These are phyloP conservation scores for Scenedesmus sp. DNA, from an alignment of 163 green algal genomes.

Conservation along the genomic window DNA sequence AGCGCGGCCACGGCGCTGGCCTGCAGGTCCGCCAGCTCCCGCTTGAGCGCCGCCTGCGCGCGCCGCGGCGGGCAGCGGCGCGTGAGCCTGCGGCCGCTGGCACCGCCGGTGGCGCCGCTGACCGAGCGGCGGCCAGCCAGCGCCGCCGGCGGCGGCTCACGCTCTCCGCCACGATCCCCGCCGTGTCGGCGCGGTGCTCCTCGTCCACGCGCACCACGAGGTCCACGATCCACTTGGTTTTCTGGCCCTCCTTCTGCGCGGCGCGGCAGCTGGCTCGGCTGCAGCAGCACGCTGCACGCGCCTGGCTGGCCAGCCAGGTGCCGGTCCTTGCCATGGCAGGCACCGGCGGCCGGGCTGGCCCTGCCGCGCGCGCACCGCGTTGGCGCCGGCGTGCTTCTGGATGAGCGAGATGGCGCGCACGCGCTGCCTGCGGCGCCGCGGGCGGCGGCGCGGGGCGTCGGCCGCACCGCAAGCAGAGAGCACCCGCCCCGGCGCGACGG, in stretches of 20 bases:
- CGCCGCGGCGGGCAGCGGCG: background rate
- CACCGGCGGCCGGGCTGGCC: background rate
- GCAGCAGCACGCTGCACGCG: too few species aligned
- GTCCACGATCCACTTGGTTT: constrained; percentile 46
- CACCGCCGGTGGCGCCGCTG: too few species aligned
- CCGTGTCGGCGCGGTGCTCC: background rate
- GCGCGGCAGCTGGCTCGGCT: too few species aligned
- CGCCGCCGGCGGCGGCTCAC: background rate
- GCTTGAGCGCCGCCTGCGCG: constrained; percentile 7
- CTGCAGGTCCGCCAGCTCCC: constrained; percentile 3
- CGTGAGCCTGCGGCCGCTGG: background rate
- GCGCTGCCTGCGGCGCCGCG: constrained; percentile 25
- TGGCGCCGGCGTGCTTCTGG: constrained; percentile 23
- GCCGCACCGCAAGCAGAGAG: too few species aligned
- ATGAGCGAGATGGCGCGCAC: constrained; percentile 25
- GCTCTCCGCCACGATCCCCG: background rate
- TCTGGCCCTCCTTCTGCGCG: constrained; percentile 36
- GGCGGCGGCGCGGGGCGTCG: too few species aligned
- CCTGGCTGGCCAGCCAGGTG: background rate
- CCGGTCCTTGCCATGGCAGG: background rate
- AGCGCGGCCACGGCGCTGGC: too few species aligned
- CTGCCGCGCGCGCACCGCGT: constrained; percentile 18
- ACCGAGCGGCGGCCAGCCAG: too few species aligned
- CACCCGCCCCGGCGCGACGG: too few species aligned
- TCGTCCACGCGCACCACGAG: constrained; percentile 34